Conservation (phyloP, 2,329 filamentous ascomycete species). For the Zasmidium cellare region DNA sequence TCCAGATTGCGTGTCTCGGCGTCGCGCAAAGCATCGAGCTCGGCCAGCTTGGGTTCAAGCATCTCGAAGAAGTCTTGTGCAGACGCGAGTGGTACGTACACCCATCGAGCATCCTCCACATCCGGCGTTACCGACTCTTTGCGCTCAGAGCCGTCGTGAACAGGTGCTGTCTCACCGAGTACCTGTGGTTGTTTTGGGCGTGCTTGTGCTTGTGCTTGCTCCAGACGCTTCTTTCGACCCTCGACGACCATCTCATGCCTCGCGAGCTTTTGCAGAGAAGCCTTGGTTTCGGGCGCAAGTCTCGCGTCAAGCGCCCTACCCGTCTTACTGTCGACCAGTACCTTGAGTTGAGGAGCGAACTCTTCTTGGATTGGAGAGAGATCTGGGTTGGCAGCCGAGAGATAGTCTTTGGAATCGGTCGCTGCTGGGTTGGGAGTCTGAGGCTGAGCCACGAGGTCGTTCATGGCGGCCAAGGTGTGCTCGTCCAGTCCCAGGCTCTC, state of each 20-base stretch:
- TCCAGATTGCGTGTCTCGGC: conserved; percentile 66
- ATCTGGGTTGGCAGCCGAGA: conserved; percentile 23
- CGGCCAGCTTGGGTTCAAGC: conserved; percentile 69
- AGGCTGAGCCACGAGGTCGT: conserved; percentile 43
- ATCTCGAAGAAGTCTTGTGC: conserved; percentile 79
- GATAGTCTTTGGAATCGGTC: conserved; percentile 19
- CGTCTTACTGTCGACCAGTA: conserved; percentile 66
- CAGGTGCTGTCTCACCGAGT: not conserved
- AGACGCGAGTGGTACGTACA: conserved; percentile 76
- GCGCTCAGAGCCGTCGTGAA: not conserved
- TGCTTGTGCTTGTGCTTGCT: conserved; percentile 11
- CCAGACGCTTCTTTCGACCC: conserved; percentile 31
- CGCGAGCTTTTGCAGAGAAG: conserved; percentile 63
- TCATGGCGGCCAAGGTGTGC: conserved; percentile 66
- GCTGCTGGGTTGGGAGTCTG: conserved; percentile 2
- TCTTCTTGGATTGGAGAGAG: conserved; percentile 30
- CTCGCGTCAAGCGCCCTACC: conserved; percentile 69
- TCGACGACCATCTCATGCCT: conserved; percentile 45
- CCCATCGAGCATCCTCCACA: conserved; percentile 32
- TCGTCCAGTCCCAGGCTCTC: conserved; percentile 69
- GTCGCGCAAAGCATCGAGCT: conserved; percentile 67
- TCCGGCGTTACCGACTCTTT: conserved; percentile 1
- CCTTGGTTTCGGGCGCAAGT: conserved; percentile 64
- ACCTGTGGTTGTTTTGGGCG: too few relatives aligned
- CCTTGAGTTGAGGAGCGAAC: conserved; percentile 68